Evolutionary conservation across 768 basidiomycete species (phyloP).

Genomic region (Sarcomyxa edulis): DNA sequence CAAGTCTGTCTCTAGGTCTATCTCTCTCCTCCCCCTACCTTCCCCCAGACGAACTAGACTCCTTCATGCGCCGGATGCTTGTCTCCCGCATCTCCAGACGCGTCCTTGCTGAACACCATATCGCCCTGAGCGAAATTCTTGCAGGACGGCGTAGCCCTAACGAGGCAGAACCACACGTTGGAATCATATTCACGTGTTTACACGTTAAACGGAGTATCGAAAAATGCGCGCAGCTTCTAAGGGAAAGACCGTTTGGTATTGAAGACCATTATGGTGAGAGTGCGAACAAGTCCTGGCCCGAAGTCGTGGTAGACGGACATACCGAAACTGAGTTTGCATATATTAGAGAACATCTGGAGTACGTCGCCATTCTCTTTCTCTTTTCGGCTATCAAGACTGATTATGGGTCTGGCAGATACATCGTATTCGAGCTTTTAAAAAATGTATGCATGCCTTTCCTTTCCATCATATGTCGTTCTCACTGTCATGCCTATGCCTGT

Average conservation of each 20-base stretch:
- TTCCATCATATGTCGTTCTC: no score
- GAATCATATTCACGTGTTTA: conserved; percentile 78
- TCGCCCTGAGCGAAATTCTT: conserved; percentile 67
- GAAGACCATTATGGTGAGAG: conserved; percentile 29
- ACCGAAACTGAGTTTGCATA: conserved; percentile 69
- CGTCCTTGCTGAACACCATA: conserved; percentile 86
- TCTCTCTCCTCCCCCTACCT: conserved; percentile 82
- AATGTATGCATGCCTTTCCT: conserved; percentile 54
- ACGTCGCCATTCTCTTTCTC: conserved; percentile 17
- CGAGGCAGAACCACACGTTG: conserved; percentile 58
- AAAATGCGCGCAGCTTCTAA: conserved; percentile 57
- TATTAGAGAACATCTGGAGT: conserved; percentile 86
- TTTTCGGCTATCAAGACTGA: conserved; percentile 4
- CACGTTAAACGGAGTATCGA: conserved; percentile 67
- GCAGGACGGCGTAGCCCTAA: conserved; percentile 27
- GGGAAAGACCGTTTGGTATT: conserved; percentile 37
- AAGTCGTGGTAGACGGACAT: conserved; percentile 72
- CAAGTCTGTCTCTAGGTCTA: conserved; percentile 75
- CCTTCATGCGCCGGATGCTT: conserved; percentile 89
- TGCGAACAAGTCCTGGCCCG: conserved; percentile 42
- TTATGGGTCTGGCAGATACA: conserved; percentile 50
- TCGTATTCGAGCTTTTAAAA: conserved; percentile 85
- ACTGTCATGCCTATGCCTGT: not conserved
- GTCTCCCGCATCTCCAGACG: conserved; percentile 86
- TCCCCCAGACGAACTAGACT: conserved; percentile 71